Percentiles rank a stretch among this genome's conserved stretches.
These are phyloP conservation scores for Epithemia pelagica DNA, from an alignment of 108 stramenopile species.

Conservation along the genomic window DNA sequence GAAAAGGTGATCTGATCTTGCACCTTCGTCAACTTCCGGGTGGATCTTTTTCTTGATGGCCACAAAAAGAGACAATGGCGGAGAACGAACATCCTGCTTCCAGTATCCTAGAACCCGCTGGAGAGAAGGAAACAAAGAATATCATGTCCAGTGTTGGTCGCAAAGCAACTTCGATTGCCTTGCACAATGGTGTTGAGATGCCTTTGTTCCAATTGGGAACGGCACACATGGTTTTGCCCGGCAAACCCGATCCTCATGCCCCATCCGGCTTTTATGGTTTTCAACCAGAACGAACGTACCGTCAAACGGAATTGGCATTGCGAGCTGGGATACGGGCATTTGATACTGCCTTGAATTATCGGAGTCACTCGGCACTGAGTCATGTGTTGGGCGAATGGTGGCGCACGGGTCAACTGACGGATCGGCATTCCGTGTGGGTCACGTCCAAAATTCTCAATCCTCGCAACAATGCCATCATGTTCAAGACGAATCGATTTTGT, in stretches of 20 bases:
- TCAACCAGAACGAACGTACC: slow-evolving; percentile 19
- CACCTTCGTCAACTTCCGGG: no score
- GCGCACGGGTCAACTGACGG: slow-evolving; percentile 7
- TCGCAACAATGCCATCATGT: neutral
- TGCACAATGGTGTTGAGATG: slow-evolving; percentile 30
- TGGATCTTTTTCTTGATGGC: no score
- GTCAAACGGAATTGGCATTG: slow-evolving; percentile 18
- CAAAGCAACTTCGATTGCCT: no score
- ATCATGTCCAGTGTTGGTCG: no score
- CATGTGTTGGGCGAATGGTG: slow-evolving; percentile 22
- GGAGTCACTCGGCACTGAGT: slow-evolving; percentile 15
- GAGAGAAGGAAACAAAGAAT: no score
- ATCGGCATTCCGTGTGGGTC: slow-evolving; percentile 24
- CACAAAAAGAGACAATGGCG: no score
- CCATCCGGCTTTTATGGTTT: slow-evolving; percentile 18
- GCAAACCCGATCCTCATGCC: neutral
- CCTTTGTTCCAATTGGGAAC: slow-evolving; percentile 24
- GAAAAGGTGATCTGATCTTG: no score
- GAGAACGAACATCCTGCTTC: no score
- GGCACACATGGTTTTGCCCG: slow-evolving; percentile 15
- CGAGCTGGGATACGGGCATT: slow-evolving; percentile 13
- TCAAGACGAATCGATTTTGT: slow-evolving; percentile 5
- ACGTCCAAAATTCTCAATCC: slow-evolving; percentile 27
- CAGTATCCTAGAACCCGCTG: no score
- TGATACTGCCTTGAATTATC: slow-evolving; percentile 30